phyloP scores from a whole-genome alignment of 768 basidiomycete species.

The Termitomyces titanicus region DNA sequence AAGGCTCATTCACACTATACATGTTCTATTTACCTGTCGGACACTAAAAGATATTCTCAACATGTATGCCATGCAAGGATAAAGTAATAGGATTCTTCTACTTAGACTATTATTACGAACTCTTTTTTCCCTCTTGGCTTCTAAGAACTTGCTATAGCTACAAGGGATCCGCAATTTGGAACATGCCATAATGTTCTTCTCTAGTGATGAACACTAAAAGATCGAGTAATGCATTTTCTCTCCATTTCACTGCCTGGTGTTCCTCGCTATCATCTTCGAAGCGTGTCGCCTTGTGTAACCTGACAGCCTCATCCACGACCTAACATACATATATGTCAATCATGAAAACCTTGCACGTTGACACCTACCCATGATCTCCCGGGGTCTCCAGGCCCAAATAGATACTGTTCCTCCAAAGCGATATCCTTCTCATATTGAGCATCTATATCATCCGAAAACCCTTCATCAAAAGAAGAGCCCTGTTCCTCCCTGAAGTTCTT shows the following conservation, averaged over 20 bases:
- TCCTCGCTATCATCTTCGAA: neutral
- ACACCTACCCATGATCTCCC: neutral
- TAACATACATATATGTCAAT: neutral
- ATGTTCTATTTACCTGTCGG: too few relatives aligned
- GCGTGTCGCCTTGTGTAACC: neutral
- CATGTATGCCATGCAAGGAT: too few relatives aligned
- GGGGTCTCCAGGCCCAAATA: neutral
- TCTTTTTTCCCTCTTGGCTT: neutral
- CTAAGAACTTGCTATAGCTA: neutral
- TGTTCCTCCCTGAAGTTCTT: neutral
- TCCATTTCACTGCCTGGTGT: neutral
- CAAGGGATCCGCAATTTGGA: neutral
- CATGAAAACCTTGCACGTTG: neutral
- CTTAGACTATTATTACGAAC: neutral
- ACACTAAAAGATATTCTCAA: too few relatives aligned
- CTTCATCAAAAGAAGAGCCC: neutral
- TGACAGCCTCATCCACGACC: neutral
- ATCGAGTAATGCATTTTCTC: neutral
- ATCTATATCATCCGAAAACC: neutral
- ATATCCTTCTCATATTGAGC: neutral
- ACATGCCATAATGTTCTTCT: neutral
- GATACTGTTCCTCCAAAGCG: neutral
- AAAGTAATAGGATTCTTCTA: too few relatives aligned
- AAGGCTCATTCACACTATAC: too few relatives aligned
- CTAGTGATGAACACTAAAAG: neutral